phyloP scores from a whole-genome alignment of 495 filamentous ascomycete genomes.

The Aspergillus avenaceus region DNA sequence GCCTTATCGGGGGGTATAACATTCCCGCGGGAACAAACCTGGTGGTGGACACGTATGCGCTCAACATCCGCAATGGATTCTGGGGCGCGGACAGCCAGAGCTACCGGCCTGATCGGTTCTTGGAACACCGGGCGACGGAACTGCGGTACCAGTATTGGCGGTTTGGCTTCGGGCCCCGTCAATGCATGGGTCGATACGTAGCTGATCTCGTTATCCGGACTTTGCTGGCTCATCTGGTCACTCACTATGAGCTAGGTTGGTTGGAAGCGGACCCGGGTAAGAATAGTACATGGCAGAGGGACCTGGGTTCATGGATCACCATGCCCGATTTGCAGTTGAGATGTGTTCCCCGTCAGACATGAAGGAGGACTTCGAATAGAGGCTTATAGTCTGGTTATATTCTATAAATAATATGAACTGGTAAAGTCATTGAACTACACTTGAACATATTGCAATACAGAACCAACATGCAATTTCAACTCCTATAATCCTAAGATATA shows the following conservation, averaged over 20 bases:
- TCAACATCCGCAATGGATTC: slow-evolving; percentile 32
- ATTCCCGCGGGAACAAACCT: slow-evolving; percentile 28
- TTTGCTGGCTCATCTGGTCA: slow-evolving; percentile 15
- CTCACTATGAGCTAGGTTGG: slow-evolving; percentile 1
- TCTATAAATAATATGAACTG: too few relatives aligned
- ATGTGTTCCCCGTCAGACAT: neutral
- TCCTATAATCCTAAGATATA: too few relatives aligned
- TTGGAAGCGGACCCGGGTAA: neutral
- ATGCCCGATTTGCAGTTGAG: neutral
- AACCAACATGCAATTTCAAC: too few relatives aligned
- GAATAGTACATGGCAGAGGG: neutral
- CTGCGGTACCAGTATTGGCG: slow-evolving; percentile 25
- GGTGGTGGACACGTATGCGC: slow-evolving; percentile 33
- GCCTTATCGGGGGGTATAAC: slow-evolving; percentile 19
- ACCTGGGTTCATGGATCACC: neutral
- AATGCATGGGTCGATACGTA: slow-evolving; percentile 27
- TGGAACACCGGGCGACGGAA: slow-evolving; percentile 5
- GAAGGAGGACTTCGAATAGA: too few relatives aligned
- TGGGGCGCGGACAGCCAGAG: slow-evolving; percentile 26
- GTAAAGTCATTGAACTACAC: too few relatives aligned
- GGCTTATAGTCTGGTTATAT: too few relatives aligned
- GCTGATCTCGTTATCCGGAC: slow-evolving; percentile 22
- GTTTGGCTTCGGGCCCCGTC: slow-evolving; percentile 31
- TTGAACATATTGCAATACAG: too few relatives aligned
- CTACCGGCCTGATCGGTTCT: slow-evolving; percentile 24